Evolutionary conservation across 2,329 filamentous ascomycete genomes (phyloP).

Genomic region (Colletotrichum cuscutae): DNA sequence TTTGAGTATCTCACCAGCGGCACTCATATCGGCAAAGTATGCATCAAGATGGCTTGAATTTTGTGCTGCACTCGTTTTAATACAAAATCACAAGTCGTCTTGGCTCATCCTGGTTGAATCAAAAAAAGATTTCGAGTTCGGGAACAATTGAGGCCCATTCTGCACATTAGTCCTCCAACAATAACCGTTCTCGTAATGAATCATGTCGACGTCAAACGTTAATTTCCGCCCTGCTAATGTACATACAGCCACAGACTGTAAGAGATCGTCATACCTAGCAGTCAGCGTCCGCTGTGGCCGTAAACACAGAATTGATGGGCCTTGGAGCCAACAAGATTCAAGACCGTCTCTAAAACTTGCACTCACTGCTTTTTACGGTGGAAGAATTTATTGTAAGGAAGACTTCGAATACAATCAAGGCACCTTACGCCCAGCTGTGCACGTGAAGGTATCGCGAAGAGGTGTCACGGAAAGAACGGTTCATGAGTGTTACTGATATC

Average conservation of each 20-base stretch:
- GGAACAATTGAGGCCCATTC: no score
- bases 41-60: constrained; percentile 37
- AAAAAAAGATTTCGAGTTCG: no score
- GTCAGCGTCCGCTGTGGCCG: no score
- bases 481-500: background rate
- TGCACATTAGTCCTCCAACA: no score
- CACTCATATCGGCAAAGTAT: constrained; percentile 49
- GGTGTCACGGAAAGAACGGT: background rate
- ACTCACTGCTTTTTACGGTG: no score
- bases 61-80: background rate
- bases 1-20: constrained; percentile 27
- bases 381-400: constrained; percentile 64
- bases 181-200: no score
- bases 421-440: constrained; percentile 40
- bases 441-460: background rate
- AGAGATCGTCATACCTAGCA: no score
- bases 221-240: no score
- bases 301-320: constrained; percentile 51
- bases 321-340: constrained; percentile 66
- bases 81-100: background rate
- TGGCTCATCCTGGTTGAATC: background rate
- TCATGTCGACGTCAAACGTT: no score
- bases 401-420: constrained; percentile 39
- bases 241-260: no score
- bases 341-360: constrained; percentile 63